phyloP scores from a whole-genome alignment of 106 monocot genomes.

The Dendrobium chrysotoxum region DNA sequence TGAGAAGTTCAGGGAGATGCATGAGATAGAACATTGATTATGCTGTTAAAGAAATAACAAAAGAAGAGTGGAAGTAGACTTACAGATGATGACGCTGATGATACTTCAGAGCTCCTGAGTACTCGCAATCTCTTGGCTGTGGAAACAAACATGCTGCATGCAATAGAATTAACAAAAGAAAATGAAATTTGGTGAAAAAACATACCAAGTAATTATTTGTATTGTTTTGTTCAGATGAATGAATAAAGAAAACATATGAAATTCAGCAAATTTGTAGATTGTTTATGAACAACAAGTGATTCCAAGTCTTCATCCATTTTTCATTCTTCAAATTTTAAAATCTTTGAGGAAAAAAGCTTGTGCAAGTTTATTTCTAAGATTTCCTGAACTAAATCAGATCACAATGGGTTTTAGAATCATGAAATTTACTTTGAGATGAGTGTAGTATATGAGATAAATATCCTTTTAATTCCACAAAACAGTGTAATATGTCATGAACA shows the following conservation, averaged over 20 bases:
- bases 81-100: constrained; percentile 5
- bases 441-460: neutral
- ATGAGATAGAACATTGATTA: too few relatives aligned
- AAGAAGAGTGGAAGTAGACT: neutral
- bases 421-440: too few relatives aligned
- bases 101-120: constrained; percentile 25
- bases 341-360: too few relatives aligned
- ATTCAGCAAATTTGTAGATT: neutral
- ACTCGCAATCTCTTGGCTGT: constrained; percentile 29
- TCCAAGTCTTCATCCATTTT: too few relatives aligned
- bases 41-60: neutral
- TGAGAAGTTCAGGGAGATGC: too few relatives aligned
- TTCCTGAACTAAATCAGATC: too few relatives aligned
- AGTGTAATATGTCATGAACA: neutral
- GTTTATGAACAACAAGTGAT: neutral
- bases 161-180: neutral
- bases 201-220: neutral
- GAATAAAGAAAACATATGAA: neutral
- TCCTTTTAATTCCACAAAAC: neutral
- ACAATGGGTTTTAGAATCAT: too few relatives aligned
- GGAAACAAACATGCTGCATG: constrained; percentile 26
- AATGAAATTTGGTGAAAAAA: neutral
- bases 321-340: too few relatives aligned
- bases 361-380: too few relatives aligned
- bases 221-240: neutral